Base-by-base conservation (phyloP, 2,329 filamentous ascomycete species). In the Aureobasidium sp. region DNA sequence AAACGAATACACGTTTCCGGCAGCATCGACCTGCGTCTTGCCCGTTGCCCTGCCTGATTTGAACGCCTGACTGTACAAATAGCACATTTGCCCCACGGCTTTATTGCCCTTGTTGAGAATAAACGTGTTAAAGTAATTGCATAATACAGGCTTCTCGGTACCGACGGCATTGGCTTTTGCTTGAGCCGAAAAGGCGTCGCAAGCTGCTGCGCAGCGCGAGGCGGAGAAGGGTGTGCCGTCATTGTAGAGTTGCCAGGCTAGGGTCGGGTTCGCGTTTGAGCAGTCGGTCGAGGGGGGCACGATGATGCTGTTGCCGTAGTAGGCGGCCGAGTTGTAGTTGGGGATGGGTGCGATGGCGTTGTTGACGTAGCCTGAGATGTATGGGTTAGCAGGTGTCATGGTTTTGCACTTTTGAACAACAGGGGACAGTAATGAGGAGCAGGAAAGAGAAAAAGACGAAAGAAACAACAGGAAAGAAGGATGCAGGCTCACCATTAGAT, bases 121-220 rank as follows among this genome's bases (percentile, higher is more conserved):
- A 55, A 69, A 74, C 0, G 66, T 61, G 41, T 68, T 69, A 60
- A 71, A 68, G 64, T 60, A 62, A 44, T 27, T 44, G 54, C 59
- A 61, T 11, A 40, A 14, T 3, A 40, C 37, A 12, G 49, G 51
- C 10, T 47, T 38, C 22, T 42, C 56, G 40, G 30, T 57, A 16
- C 57, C 55, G 25, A 50, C 57, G 14, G 32, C 29, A 1, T 51
- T 48, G 3, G 61, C 60, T 17, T 54, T 50, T 51, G 61, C 59
- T 53, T 64, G 61, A 14, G 49, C 41, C 21, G 55, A 58, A 21
- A 57, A 56, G 8, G 60, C 40, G 11, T 58, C 50, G 56, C 62
- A 63, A 29, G 61, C 61, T 27, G 58, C 57, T 8, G 61, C 57
- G 47, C 62, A 64, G 16, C 55, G 53, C 3, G 37, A 22, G 10